phyloP scores from a whole-genome alignment of 1,284 basidiomycete species.

The Stereum hirsutum region DNA sequence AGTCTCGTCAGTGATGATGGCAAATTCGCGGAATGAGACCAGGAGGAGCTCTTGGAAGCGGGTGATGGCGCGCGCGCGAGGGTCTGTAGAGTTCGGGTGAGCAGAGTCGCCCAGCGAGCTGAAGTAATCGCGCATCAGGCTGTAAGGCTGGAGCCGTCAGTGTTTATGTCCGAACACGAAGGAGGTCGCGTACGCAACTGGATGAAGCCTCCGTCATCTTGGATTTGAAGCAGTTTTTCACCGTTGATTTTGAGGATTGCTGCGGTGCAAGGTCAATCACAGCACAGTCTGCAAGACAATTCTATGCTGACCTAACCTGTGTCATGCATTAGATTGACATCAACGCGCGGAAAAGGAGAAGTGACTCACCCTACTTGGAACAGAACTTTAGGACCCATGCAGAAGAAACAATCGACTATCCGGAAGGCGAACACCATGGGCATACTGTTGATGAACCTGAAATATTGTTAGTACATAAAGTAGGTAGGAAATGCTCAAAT shows the following conservation, averaged over 20 bases:
- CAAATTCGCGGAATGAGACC: conserved; percentile 96
- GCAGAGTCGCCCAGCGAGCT: conserved; percentile 90
- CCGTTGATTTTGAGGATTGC: conserved; percentile 99
- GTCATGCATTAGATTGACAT: background rate
- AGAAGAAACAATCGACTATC: conserved; percentile 98
- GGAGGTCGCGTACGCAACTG: conserved; percentile 39
- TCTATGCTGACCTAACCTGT: conserved; percentile 13
- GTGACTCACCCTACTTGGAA: conserved; percentile 88
- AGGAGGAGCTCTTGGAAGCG: conserved; percentile 97
- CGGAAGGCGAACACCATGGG: conserved; percentile 98
- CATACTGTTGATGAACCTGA: conserved; percentile 96
- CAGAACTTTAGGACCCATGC: conserved; percentile 97
- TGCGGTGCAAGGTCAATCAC: conserved; percentile 19
- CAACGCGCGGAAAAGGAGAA: conserved; percentile 1
- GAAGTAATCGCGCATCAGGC: conserved; percentile 93
- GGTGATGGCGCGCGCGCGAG: conserved; percentile 89
- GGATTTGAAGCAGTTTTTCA: conserved; percentile 87
- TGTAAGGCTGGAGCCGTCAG: conserved; percentile 18
- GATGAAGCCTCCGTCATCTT: conserved; percentile 97
- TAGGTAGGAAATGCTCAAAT: conserved; percentile 9
- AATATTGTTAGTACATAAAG: background rate
- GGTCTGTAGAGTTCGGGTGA: conserved; percentile 84
- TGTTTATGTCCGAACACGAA: background rate
- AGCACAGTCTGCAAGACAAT: background rate
- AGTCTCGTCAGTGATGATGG: conserved; percentile 92